phyloP scores from a whole-genome alignment of 805 yeast species.

The Spathaspora girioi region DNA sequence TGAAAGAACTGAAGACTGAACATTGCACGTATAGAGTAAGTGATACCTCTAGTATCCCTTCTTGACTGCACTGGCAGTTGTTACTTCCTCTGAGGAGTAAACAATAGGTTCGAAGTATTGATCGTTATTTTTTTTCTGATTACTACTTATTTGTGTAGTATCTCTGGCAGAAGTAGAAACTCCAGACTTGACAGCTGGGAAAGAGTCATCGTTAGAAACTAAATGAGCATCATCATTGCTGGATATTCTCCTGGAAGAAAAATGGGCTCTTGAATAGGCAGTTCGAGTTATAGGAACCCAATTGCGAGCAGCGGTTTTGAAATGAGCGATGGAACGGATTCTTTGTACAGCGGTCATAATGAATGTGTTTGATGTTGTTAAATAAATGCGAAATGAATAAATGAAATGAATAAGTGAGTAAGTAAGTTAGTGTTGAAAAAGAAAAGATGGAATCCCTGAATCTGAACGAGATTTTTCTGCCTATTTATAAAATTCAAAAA shows the following conservation, averaged over 20 bases:
- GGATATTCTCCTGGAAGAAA: slow-evolving; percentile 35
- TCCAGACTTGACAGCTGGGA: neutral
- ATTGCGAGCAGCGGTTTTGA: slow-evolving; percentile 41
- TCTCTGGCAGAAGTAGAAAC: neutral
- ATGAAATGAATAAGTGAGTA: neutral
- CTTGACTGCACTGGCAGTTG: slow-evolving; percentile 43
- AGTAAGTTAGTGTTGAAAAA: no score
- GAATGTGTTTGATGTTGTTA: neutral
- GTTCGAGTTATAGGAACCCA: slow-evolving; percentile 28
- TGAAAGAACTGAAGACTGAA: neutral
- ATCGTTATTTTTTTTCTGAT: slow-evolving; percentile 7
- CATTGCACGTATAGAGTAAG: neutral
- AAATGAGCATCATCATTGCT: slow-evolving; percentile 28
- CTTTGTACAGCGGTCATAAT: slow-evolving; percentile 22
- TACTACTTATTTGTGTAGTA: neutral
- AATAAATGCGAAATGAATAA: neutral
- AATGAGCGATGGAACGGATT: slow-evolving; percentile 30
- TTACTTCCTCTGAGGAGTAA: slow-evolving; percentile 37
- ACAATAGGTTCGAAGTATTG: slow-evolving; percentile 35
- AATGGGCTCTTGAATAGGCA: slow-evolving; percentile 10
- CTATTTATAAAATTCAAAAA: neutral
- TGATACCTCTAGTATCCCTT: slow-evolving; percentile 9
- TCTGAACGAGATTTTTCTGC: neutral
- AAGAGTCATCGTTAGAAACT: slow-evolving; percentile 31
- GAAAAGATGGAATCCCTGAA: no score